These are phyloP conservation scores for Jacaranda copaia DNA, from an alignment of 257 asterid genomes.

Conservation along the genomic window DNA sequence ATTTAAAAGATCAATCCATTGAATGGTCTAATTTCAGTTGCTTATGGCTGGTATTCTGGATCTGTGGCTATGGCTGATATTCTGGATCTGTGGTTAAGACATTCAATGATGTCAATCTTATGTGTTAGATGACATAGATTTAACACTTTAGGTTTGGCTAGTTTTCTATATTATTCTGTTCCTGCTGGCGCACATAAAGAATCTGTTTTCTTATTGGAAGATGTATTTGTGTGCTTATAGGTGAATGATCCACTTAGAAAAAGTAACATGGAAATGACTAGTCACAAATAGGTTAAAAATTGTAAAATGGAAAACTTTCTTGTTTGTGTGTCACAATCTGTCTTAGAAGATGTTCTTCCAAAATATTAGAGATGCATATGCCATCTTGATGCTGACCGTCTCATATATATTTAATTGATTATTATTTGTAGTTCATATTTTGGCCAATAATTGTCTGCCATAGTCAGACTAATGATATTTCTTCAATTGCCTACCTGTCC, in stretches of 20 bases:
- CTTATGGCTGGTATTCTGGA: too few relatives aligned
- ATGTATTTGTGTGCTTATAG: not conserved
- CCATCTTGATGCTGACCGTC: conserved; percentile 30
- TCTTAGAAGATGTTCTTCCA: not conserved
- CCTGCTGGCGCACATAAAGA: not conserved
- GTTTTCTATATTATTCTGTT: not conserved
- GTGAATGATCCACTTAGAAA: conserved; percentile 13
- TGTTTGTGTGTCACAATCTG: not conserved
- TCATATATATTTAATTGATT: not conserved
- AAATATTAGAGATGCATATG: not conserved
- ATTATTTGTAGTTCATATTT: not conserved
- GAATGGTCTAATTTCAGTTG: too few relatives aligned
- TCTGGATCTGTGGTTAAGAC: too few relatives aligned
- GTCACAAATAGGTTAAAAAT: not conserved
- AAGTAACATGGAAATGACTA: not conserved
- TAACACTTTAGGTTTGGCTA: too few relatives aligned
- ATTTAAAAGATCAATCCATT: too few relatives aligned
- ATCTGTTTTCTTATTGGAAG: not conserved
- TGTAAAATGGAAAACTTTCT: not conserved
- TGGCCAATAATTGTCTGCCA: not conserved
- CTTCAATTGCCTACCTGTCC: not conserved
- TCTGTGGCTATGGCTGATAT: too few relatives aligned
- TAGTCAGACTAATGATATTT: not conserved
- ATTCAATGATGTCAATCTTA: too few relatives aligned
- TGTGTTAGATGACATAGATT: too few relatives aligned